Conservation (phyloP, 495 filamentous ascomycete genomes). For the Penicillium ochrochloron region DNA sequence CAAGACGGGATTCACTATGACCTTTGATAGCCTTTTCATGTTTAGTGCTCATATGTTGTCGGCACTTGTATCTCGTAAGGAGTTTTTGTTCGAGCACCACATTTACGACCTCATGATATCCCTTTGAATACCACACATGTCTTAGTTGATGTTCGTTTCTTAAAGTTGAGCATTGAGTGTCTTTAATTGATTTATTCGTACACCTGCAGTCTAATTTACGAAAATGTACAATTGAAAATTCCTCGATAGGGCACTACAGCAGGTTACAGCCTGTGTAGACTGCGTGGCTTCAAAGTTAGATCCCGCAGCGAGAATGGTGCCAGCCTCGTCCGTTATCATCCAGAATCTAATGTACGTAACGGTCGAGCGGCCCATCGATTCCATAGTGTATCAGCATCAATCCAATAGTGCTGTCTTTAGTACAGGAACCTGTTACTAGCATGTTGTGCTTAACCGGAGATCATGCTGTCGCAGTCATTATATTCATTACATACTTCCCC, state of each 20-base stretch:
- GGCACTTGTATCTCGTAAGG: background rate
- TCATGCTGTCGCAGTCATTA: background rate
- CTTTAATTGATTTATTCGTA: background rate
- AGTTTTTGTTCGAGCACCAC: background rate
- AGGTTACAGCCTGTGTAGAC: background rate
- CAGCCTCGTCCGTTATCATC: background rate
- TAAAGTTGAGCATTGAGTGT: background rate
- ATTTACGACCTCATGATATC: conserved; percentile 1
- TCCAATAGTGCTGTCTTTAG: background rate
- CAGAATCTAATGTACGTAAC: background rate
- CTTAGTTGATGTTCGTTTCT: background rate
- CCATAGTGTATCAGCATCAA: background rate
- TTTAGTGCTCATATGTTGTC: background rate
- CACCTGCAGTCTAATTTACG: background rate
- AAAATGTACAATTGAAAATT: background rate
- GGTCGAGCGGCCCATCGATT: background rate
- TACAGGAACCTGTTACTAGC: background rate
- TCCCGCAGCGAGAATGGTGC: too few relatives aligned
- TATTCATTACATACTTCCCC: background rate
- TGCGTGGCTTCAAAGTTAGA: too few relatives aligned
- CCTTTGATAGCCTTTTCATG: too few relatives aligned
- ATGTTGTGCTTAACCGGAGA: background rate
- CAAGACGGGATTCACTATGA: background rate
- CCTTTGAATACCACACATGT: background rate
- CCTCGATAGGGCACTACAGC: background rate